These are phyloP conservation scores for Halenospora varia DNA, from an alignment of 495 filamentous ascomycete species.

Conservation along the genomic window DNA sequence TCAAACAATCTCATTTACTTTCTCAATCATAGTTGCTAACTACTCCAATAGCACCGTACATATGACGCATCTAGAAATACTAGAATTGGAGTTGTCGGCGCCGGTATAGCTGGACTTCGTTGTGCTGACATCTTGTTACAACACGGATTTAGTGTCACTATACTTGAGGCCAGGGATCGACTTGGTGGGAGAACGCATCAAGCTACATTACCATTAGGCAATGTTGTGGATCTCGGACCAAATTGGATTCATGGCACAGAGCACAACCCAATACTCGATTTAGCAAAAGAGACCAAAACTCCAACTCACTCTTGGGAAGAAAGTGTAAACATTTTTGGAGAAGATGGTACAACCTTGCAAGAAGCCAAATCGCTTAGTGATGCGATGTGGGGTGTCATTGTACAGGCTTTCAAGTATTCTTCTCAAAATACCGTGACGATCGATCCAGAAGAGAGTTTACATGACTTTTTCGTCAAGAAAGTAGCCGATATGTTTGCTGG, in stretches of 20 bases:
- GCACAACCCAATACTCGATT: conserved; percentile 75
- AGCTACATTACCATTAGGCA: conserved; percentile 39
- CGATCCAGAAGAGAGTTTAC: conserved; percentile 60
- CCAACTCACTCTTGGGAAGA: conserved; percentile 54
- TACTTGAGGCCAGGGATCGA: conserved; percentile 80
- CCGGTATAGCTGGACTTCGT: conserved; percentile 80
- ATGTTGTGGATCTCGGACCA: conserved; percentile 64
- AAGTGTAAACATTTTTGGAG: conserved; percentile 54
- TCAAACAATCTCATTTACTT: too few species aligned
- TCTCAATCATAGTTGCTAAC: neutral
- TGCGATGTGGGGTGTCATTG: conserved; percentile 72
- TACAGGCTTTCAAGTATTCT: conserved; percentile 74
- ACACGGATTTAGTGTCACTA: conserved; percentile 75
- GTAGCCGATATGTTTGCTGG: conserved; percentile 49
- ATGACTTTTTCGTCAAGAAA: conserved; percentile 71
- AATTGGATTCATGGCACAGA: conserved; percentile 95
- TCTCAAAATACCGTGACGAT: conserved; percentile 63
- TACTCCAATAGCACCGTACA: conserved; percentile 31
- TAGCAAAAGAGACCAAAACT: conserved; percentile 68
- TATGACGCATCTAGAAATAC: conserved; percentile 30
- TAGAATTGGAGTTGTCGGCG: conserved; percentile 73
- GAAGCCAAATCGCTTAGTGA: conserved; percentile 46
- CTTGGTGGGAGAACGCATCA: conserved; percentile 75
- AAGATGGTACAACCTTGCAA: conserved; percentile 55
- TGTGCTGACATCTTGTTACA: conserved; percentile 79